Conservation (phyloP, 768 basidiomycete genomes). For the Rhizopogon salebrosus region DNA sequence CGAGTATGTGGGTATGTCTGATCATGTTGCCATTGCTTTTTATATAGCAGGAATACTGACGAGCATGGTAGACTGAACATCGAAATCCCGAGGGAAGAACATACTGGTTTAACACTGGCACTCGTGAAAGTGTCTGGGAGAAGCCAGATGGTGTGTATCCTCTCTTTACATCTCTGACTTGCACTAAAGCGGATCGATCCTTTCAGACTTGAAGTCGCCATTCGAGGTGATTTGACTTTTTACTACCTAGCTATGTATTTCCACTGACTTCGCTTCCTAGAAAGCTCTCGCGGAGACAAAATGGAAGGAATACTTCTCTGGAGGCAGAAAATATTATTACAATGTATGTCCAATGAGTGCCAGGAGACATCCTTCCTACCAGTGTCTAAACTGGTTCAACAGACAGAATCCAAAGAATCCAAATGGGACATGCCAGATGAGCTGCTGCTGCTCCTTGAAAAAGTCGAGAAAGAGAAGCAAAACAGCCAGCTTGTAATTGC, state of each 20-base stretch:
- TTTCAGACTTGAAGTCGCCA: slow-evolving; percentile 78
- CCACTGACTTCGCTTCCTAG: slow-evolving; percentile 32
- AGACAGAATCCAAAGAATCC: slow-evolving; percentile 87
- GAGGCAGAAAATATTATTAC: slow-evolving; percentile 88
- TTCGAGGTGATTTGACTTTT: slow-evolving; percentile 62
- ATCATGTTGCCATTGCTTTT: neutral
- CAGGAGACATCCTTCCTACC: neutral
- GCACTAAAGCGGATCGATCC: neutral
- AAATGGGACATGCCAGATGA: slow-evolving; percentile 99
- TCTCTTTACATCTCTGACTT: slow-evolving; percentile 5
- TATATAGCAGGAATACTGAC: neutral
- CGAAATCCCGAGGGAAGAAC: slow-evolving; percentile 95
- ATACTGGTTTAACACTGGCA: slow-evolving; percentile 92
- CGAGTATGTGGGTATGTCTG: slow-evolving; percentile 28
- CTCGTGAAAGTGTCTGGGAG: slow-evolving; percentile 94
- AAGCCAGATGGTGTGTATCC: slow-evolving; percentile 79
- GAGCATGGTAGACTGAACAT: slow-evolving; percentile 70
- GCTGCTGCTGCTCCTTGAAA: slow-evolving; percentile 76
- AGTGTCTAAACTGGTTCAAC: slow-evolving; percentile 5
- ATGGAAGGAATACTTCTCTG: slow-evolving; percentile 97
- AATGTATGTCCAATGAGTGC: slow-evolving; percentile 46
- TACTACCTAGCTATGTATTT: slow-evolving; percentile 1
- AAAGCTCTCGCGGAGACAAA: slow-evolving; percentile 83
- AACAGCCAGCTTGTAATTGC: slow-evolving; percentile 33
- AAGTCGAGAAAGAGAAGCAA: slow-evolving; percentile 72